Base-by-base conservation (phyloP, 306 rosid genomes). In the Quercus aquifolioides region DNA sequence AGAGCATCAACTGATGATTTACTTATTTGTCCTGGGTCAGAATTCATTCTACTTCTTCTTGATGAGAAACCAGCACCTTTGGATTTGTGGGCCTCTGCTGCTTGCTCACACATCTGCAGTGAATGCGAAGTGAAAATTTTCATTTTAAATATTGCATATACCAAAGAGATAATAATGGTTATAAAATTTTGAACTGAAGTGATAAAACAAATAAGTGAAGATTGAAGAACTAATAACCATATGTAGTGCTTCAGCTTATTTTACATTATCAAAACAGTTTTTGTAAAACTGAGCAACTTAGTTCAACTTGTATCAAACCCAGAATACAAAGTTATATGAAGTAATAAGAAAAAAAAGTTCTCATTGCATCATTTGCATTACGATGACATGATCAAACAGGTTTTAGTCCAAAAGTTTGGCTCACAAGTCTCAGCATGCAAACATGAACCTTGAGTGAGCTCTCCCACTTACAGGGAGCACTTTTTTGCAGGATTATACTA, bases 21-120 rank as follows among this genome's bases (percentile, higher is more conserved):
- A 76, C 82, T 82, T 59, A 83, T 86, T 81, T 85, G 92, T 73
- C 90, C 78, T 7, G 87, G 82, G 74, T 91, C 97, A 62, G 92
- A 84, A 79, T 89, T 87, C 82, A 74, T 82, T 78, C 91, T 88
- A 87, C 85, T 90, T 83, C 92, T 89, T 58, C 97, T 90, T 69
- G 94, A 89, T 80, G 89, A 84, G 84, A 89, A 90, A 64, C 87
- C 83, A 52, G 4, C 81, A 58, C 87, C 97, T 90, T 92, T 94
- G 74, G 99, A 91, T 82, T 90, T 90, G 91, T 90, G 97, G 58
- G 97, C 95, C 81, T 91, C 99, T 5, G 99, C 98, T 58, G 99
- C 98, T 89, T 83, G 94, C 87, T 95, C 99, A 82, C 99, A 93
- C 89, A 95, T 93, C 99, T 95, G 88, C 88, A 85, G 69, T 62